Percentiles rank a stretch among this genome's conserved stretches.
phyloP scores from a whole-genome alignment of 169 alveolate genomes.

The Babesia bigemina region DNA sequence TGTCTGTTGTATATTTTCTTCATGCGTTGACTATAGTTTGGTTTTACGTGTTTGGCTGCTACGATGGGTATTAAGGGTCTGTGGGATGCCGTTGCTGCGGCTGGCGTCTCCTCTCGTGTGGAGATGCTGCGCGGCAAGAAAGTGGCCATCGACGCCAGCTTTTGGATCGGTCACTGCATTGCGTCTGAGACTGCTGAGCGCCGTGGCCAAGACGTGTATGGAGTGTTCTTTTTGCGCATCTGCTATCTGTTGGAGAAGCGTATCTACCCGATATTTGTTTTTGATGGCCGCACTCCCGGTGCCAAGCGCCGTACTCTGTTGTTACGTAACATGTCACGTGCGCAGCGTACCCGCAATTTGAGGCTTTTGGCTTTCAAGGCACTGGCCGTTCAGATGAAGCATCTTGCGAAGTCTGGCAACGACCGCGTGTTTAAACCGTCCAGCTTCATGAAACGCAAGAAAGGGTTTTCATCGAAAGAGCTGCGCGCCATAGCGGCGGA shows the following conservation, averaged over 20 bases:
- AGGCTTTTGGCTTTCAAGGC: constrained; percentile 59
- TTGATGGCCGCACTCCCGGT: constrained; percentile 90
- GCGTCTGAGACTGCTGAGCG: constrained; percentile 61
- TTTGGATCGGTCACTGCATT: constrained; percentile 64
- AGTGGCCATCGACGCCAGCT: constrained; percentile 66
- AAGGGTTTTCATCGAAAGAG: neutral
- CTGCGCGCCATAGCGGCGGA: constrained; percentile 6
- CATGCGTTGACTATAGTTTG: neutral
- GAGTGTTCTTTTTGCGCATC: constrained; percentile 84
- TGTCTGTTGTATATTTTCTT: too few species aligned
- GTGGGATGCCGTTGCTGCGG: constrained; percentile 70
- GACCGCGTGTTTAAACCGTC: constrained; percentile 26
- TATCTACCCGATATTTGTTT: constrained; percentile 88
- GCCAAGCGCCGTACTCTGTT: constrained; percentile 82
- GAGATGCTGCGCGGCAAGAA: constrained; percentile 57
- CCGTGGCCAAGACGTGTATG: constrained; percentile 55
- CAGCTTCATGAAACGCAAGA: constrained; percentile 18
- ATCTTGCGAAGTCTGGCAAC: constrained; percentile 18
- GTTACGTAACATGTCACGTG: constrained; percentile 73
- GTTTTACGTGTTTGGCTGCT: neutral
- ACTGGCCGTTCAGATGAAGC: constrained; percentile 59
- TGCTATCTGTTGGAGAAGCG: constrained; percentile 88
- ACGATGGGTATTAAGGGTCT: constrained; percentile 63
- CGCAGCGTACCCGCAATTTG: constrained; percentile 38
- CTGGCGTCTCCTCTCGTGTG: constrained; percentile 56